These are phyloP conservation scores for Eruca vesicaria DNA, from an alignment of 441 rosid genomes.

Conservation along the genomic window DNA sequence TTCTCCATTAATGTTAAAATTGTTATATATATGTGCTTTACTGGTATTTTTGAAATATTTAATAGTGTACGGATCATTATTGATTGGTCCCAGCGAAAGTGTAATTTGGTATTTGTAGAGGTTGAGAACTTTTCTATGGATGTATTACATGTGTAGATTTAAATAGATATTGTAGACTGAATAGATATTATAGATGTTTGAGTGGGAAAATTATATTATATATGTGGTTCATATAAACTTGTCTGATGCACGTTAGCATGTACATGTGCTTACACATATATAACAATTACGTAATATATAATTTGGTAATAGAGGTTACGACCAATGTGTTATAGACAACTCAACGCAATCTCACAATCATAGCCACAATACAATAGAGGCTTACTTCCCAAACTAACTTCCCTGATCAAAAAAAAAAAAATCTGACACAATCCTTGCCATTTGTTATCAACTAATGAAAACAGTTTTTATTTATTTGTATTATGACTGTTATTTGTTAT, in stretches of 20 bases:
- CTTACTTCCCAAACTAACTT: too few relatives aligned
- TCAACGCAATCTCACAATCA: conserved; percentile 23
- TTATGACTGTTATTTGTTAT: too few relatives aligned
- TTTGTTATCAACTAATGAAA: too few relatives aligned
- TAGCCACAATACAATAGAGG: too few relatives aligned
- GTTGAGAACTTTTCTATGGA: conserved; percentile 13
- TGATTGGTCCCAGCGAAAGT: conserved; percentile 31
- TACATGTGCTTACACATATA: conserved; percentile 11
- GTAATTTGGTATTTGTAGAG: conserved; percentile 21
- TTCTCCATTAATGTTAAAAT: not conserved
- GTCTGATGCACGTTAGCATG: conserved; percentile 9
- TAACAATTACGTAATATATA: conserved; percentile 12
- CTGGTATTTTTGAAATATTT: not conserved
- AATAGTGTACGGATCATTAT: conserved; percentile 27
- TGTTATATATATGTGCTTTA: not conserved
- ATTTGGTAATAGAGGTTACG: not conserved
- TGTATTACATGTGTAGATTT: conserved; percentile 12
- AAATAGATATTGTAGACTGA: conserved; percentile 10
- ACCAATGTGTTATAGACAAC: conserved; percentile 34
- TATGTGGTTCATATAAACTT: conserved; percentile 12
- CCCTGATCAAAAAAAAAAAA: too few relatives aligned
- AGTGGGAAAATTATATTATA: not conserved
- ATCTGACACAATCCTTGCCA: too few relatives aligned
- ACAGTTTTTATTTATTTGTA: too few relatives aligned
- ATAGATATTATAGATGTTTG: conserved; percentile 14